Evolutionary conservation across 805 yeast species (phyloP).

Genomic region (Metschnikowia anglica): DNA sequence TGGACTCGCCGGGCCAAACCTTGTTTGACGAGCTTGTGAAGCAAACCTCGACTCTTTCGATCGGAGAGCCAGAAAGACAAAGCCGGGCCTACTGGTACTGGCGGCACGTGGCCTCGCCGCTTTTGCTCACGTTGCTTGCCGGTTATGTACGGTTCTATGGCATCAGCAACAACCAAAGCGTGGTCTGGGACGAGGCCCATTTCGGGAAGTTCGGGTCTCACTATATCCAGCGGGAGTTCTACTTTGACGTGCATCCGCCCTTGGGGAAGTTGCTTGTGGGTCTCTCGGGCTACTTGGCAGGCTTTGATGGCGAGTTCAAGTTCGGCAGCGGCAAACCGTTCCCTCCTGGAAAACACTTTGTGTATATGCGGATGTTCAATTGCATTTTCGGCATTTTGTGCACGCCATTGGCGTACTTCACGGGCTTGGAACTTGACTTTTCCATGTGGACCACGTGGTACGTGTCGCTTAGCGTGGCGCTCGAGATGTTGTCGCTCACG

Average conservation of each 20-base stretch:
- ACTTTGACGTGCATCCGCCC: constrained; percentile 98
- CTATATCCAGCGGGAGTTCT: constrained; percentile 82
- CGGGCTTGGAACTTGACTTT: constrained; percentile 35
- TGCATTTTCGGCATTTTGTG: constrained; percentile 64
- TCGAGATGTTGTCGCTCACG: constrained; percentile 68
- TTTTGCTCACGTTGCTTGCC: constrained; percentile 16
- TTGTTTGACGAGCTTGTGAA: constrained; percentile 18
- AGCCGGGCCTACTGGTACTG: constrained; percentile 1
- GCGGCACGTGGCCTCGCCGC: constrained; percentile 11
- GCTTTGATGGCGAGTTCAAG: constrained; percentile 75
- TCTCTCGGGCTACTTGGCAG: constrained; percentile 80
- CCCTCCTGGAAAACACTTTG: constrained; percentile 62
- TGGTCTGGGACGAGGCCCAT: constrained; percentile 98
- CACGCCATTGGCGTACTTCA: constrained; percentile 64
- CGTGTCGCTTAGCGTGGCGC: constrained; percentile 58
- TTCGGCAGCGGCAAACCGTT: constrained; percentile 65
- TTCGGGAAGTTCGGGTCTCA: constrained; percentile 96
- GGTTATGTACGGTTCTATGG: constrained; percentile 53
- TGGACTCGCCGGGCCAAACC: neutral
- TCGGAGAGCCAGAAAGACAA: constrained; percentile 8
- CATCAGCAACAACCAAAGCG: constrained; percentile 60
- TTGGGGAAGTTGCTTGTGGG: constrained; percentile 93
- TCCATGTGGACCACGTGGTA: constrained; percentile 49
- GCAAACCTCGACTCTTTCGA: constrained; percentile 18
- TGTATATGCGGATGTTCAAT: constrained; percentile 69